Conservation (phyloP, 371 early-diverging fungal genomes). For the Mucor ambiguus region DNA sequence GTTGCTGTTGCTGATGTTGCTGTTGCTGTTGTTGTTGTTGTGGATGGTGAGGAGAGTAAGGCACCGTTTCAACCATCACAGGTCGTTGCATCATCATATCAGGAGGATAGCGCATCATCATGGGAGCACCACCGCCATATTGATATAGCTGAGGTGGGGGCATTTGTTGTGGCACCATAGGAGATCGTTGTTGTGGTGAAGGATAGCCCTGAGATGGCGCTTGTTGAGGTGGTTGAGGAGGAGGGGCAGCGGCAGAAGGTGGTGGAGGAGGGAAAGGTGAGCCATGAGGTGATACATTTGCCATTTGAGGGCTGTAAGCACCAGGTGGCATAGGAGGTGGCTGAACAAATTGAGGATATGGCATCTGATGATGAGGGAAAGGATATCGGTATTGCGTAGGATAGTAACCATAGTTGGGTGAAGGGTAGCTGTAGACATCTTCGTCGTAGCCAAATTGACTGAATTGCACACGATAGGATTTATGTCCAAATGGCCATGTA, state of each 20-base stretch:
- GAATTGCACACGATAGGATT: conserved; percentile 48
- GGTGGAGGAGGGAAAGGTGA: conserved; percentile 37
- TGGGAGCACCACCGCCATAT: conserved; percentile 52
- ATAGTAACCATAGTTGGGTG: conserved; percentile 51
- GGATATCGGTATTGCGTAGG: conserved; percentile 47
- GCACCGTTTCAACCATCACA: conserved; percentile 35
- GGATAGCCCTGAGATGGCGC: conserved; percentile 36
- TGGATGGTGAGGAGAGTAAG: conserved; percentile 28
- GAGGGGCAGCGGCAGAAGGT: background rate
- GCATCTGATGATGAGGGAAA: conserved; percentile 38
- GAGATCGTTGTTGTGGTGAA: conserved; percentile 50
- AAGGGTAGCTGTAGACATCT: conserved; percentile 39
- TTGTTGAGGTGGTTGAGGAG: background rate
- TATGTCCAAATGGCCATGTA: conserved; percentile 55
- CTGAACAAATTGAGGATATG: conserved; percentile 52
- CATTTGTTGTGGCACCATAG: conserved; percentile 56
- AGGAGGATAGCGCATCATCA: conserved; percentile 60
- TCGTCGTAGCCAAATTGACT: conserved; percentile 39
- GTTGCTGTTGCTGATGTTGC: background rate
- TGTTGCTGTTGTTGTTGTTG: background rate
- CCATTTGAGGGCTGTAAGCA: conserved; percentile 51
- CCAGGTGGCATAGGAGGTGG: conserved; percentile 44
- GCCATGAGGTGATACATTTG: conserved; percentile 47
- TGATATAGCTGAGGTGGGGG: conserved; percentile 56
- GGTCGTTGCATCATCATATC: conserved; percentile 53